Percentiles rank a stretch among this genome's conserved stretches.
Conservation (phyloP, 306 rosid species). For the Sicyos baderoa region DNA sequence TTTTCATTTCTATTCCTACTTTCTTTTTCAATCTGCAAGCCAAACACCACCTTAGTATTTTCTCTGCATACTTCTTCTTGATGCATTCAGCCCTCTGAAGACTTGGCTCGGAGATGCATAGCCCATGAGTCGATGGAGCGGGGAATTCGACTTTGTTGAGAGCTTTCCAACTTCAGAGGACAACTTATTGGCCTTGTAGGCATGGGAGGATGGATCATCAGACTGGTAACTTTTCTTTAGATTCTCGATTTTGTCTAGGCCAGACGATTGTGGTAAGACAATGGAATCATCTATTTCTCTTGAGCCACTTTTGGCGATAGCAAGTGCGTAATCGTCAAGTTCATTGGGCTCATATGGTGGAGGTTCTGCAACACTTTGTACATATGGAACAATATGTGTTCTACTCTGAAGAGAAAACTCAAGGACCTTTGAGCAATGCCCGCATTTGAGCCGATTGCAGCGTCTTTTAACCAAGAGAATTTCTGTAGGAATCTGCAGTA, state of each 20-base stretch:
- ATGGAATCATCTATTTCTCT: constrained; percentile 43
- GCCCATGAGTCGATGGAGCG: constrained; percentile 79
- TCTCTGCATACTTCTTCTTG: constrained; percentile 25
- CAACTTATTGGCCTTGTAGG: constrained; percentile 23
- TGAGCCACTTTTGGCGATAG: constrained; percentile 45
- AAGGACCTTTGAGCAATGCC: constrained; percentile 70
- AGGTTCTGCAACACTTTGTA: constrained; percentile 27
- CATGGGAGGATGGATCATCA: constrained; percentile 23
- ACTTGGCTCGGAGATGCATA: constrained; percentile 68
- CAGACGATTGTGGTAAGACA: constrained; percentile 27
- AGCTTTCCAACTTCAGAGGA: constrained; percentile 34
- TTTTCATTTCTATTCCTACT: not conserved
- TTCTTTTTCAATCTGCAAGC: not conserved
- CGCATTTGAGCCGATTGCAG: constrained; percentile 57
- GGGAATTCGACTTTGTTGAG: constrained; percentile 34
- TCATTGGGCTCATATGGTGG: constrained; percentile 39
- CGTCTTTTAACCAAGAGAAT: constrained; percentile 55
- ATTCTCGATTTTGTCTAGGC: constrained; percentile 24
- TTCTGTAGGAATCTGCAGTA: constrained; percentile 69
- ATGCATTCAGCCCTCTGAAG: constrained; percentile 34
- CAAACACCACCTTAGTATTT: constrained; percentile 3
- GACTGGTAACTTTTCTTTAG: constrained; percentile 17
- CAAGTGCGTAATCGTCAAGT: constrained; percentile 30
- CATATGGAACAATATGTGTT: constrained; percentile 44
- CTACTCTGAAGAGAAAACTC: constrained; percentile 51